A percentile compares a stretch with the other conserved stretches of the same genome.
Evolutionary conservation across 1,139 yeast species (phyloP).

Genomic region (Taphrina deformans): DNA sequence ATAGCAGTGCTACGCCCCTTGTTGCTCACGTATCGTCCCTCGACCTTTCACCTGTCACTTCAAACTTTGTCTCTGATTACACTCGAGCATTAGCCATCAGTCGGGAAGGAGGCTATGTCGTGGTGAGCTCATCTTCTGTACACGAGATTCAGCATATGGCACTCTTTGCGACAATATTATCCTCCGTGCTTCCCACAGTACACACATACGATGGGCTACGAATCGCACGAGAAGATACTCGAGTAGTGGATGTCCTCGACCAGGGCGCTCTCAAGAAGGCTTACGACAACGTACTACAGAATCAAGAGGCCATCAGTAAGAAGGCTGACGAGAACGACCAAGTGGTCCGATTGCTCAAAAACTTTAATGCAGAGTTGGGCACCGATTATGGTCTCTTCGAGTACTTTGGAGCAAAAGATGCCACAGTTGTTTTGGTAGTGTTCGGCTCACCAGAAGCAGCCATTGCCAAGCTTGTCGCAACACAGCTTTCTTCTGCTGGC

Average conservation of each 20-base stretch:
- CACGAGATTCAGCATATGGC: constrained; percentile 69
- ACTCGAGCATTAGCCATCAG: constrained; percentile 65
- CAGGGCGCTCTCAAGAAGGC: constrained; percentile 49
- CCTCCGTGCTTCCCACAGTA: constrained; percentile 62
- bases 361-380: constrained; percentile 61
- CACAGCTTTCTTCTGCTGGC: constrained; percentile 45
- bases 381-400: constrained; percentile 66
- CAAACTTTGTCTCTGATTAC: constrained; percentile 65
- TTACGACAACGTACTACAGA: constrained; percentile 37
- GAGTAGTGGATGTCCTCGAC: constrained; percentile 53
- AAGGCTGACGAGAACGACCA: constrained; percentile 37
- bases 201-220: constrained; percentile 80
- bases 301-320: constrained; percentile 34
- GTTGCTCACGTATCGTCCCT: constrained; percentile 72
- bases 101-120: constrained; percentile 65
- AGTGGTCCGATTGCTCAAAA: constrained; percentile 39
- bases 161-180: constrained; percentile 64
- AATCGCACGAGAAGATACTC: constrained; percentile 59
- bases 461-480: constrained; percentile 54
- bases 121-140: constrained; percentile 64
- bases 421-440: constrained; percentile 72
- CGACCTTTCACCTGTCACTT: constrained; percentile 59
- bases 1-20: constrained; percentile 46
- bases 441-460: constrained; percentile 72
- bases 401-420: constrained; percentile 61